Evolutionary conservation across 257 asterid genomes (phyloP).

Genomic region (Plantago major): DNA sequence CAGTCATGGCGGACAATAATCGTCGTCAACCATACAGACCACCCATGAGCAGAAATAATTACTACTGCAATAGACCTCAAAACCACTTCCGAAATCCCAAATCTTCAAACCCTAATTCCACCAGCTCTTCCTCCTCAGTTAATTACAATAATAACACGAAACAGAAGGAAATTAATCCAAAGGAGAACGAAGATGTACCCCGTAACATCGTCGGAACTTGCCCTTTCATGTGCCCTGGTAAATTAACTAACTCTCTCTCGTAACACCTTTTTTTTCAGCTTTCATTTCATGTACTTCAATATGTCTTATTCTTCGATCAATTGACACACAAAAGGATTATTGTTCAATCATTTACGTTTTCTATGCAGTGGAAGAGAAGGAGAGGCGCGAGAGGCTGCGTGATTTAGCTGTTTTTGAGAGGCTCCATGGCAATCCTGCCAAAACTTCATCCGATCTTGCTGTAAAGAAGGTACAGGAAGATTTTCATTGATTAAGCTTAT

Average conservation of each 20-base stretch:
- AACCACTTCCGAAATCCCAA: constrained; percentile 16
- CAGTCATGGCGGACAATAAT: constrained; percentile 34
- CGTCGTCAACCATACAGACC: constrained; percentile 28
- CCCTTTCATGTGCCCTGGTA: constrained; percentile 93
- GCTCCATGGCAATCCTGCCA: constrained; percentile 66
- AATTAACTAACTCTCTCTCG: too few relatives aligned
- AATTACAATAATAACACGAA: not conserved
- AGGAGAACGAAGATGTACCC: constrained; percentile 27
- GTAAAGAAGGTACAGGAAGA: constrained; percentile 63
- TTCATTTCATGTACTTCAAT: not conserved
- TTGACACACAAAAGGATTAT: not conserved
- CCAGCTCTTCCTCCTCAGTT: constrained; percentile 15
- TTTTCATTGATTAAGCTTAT: not conserved
- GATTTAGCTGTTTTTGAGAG: constrained; percentile 94
- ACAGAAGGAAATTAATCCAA: constrained; percentile 14
- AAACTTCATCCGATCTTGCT: constrained; percentile 76
- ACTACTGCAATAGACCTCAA: constrained; percentile 10
- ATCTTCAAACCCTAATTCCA: constrained; percentile 24
- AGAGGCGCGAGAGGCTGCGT: constrained; percentile 75
- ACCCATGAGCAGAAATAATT: constrained; percentile 17
- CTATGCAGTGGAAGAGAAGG: constrained; percentile 67
- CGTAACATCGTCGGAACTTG: constrained; percentile 66
- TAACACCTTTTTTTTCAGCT: not conserved
- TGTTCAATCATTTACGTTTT: constrained; percentile 3
- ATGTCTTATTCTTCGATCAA: constrained; percentile 9